Evolutionary conservation across 139 green algal genomes (phyloP).

Genomic region (Chlorella vulgaris): DNA sequence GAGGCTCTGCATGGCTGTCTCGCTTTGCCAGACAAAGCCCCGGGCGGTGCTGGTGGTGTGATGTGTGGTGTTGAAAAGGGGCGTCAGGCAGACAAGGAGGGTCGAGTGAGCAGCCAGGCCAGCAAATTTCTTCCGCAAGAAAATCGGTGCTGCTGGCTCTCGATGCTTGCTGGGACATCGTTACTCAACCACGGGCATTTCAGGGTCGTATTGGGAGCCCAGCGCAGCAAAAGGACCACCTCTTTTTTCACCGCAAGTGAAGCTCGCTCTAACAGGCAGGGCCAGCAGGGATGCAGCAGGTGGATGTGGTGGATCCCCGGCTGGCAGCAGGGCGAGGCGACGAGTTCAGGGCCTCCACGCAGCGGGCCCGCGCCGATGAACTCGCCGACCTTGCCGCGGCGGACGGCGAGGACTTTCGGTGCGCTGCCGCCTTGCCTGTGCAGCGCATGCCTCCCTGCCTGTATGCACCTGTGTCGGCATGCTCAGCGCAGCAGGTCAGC

Average conservation of each 20-base stretch:
- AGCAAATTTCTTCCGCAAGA: too few relatives aligned
- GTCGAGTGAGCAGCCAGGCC: too few relatives aligned
- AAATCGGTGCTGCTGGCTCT: too few relatives aligned
- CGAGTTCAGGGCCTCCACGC: constrained; percentile 38
- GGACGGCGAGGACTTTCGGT: constrained; percentile 48
- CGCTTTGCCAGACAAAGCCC: not conserved
- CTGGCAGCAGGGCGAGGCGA: constrained; percentile 47
- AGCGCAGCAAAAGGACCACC: too few relatives aligned
- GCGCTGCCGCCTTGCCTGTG: not conserved
- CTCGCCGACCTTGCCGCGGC: constrained; percentile 11
- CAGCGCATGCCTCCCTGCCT: not conserved
- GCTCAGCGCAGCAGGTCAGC: too few relatives aligned
- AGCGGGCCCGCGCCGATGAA: constrained; percentile 25
- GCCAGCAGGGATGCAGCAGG: constrained; percentile 1
- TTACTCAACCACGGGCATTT: too few relatives aligned
- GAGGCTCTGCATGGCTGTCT: not conserved
- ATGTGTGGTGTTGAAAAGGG: too few relatives aligned
- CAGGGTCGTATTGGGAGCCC: too few relatives aligned
- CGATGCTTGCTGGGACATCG: too few relatives aligned
- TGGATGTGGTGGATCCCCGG: constrained; percentile 38
- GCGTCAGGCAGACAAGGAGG: too few relatives aligned
- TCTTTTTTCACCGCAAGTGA: too few relatives aligned
- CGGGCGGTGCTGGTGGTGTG: not conserved
- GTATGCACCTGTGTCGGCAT: not conserved
- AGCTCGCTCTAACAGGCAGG: not conserved